Evolutionary conservation across 148 eudicot genomes (phyloP).

Genomic region (Heliosperma pusillum): DNA sequence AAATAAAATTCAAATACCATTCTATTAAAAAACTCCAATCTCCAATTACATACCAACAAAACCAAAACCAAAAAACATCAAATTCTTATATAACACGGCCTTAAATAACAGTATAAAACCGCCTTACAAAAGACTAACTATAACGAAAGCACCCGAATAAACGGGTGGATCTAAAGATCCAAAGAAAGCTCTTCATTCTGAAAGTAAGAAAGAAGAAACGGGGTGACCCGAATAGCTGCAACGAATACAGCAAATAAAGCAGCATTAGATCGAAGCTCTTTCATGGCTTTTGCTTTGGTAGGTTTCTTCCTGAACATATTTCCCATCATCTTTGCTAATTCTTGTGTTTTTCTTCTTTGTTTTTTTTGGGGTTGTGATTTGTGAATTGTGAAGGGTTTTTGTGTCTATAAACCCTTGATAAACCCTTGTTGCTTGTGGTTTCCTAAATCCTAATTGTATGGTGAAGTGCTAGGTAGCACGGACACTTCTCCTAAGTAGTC

Average conservation of each 20-base stretch:
- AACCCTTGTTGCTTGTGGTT: neutral
- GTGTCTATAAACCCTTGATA: neutral
- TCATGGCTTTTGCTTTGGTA: constrained; percentile 68
- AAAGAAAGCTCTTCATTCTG: constrained; percentile 57
- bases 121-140: neutral
- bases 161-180: constrained; percentile 35
- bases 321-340: constrained; percentile 56
- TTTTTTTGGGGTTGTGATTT: neutral
- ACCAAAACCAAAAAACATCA: neutral
- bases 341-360: neutral
- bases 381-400: neutral
- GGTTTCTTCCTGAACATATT: constrained; percentile 74
- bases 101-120: neutral
- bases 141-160: neutral
- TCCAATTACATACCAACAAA: neutral
- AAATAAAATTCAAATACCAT: too few relatives aligned
- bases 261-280: constrained; percentile 54
- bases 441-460: too few relatives aligned
- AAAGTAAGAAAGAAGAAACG: constrained; percentile 68
- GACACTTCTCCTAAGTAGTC: too few relatives aligned
- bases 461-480: too few relatives aligned
- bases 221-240: constrained; percentile 64
- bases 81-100: neutral
- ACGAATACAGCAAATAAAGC: constrained; percentile 66
- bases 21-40: neutral